phyloP scores from a whole-genome alignment of 768 basidiomycete species.

The Hypholoma fasciculare region DNA sequence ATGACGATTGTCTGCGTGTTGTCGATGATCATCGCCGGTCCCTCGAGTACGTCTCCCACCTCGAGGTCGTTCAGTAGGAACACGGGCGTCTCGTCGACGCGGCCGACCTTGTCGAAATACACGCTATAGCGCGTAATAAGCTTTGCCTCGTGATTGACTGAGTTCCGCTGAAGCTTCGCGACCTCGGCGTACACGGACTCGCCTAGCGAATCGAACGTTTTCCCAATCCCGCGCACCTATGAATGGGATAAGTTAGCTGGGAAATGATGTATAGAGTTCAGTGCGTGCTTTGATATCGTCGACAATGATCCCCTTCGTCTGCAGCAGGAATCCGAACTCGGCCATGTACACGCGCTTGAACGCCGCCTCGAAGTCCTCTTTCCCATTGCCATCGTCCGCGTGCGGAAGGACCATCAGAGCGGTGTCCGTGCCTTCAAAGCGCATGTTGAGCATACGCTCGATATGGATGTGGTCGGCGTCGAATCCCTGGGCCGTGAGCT shows the following conservation, averaged over 20 bases:
- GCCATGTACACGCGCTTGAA: conserved; percentile 81
- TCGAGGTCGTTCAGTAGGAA: conserved; percentile 66
- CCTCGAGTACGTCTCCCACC: conserved; percentile 71
- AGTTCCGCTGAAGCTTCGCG: conserved; percentile 43
- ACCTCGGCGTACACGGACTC: conserved; percentile 80
- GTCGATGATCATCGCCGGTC: conserved; percentile 95
- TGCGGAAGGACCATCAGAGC: conserved; percentile 80
- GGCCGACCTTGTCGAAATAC: conserved; percentile 81
- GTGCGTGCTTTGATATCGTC: conserved; percentile 82
- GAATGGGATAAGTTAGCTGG: background rate
- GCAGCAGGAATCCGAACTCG: conserved; percentile 91
- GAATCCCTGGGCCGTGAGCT: conserved; percentile 83
- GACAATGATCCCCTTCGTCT: conserved; percentile 80
- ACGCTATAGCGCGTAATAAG: conserved; percentile 62
- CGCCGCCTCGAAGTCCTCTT: conserved; percentile 70
- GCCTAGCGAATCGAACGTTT: conserved; percentile 82
- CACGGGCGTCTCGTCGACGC: conserved; percentile 79
- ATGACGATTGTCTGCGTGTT: conserved; percentile 94
- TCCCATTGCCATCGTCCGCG: conserved; percentile 28
- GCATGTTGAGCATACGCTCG: conserved; percentile 89
- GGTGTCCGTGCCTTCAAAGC: conserved; percentile 93
- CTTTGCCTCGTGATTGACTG: conserved; percentile 34
- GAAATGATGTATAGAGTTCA: background rate
- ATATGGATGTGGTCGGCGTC: conserved; percentile 65
- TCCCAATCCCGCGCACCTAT: conserved; percentile 86